These are phyloP conservation scores for Myxozyma geophila DNA, from an alignment of 805 yeast genomes.

Conservation along the genomic window DNA sequence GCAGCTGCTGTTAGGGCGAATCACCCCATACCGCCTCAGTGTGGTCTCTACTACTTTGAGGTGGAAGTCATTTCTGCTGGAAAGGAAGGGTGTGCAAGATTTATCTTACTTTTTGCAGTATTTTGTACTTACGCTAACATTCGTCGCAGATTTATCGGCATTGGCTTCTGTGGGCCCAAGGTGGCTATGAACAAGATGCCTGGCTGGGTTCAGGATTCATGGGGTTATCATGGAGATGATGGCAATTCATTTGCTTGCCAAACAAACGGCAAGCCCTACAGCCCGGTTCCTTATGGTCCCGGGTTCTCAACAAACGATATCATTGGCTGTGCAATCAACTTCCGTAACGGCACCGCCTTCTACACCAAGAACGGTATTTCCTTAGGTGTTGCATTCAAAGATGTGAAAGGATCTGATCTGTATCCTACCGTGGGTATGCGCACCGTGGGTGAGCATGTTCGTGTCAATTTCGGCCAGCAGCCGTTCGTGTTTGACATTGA, in stretches of 20 bases:
- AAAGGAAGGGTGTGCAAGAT: slow-evolving; percentile 41
- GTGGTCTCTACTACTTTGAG: slow-evolving; percentile 60
- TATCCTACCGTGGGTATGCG: slow-evolving; percentile 57
- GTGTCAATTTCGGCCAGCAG: slow-evolving; percentile 55
- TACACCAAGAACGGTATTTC: slow-evolving; percentile 80
- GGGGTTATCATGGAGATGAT: slow-evolving; percentile 60
- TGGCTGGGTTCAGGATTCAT: slow-evolving; percentile 54
- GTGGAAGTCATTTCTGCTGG: slow-evolving; percentile 49
- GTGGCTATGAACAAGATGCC: slow-evolving; percentile 49
- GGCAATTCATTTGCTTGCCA: slow-evolving; percentile 52
- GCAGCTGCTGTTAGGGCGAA: slow-evolving; percentile 35
- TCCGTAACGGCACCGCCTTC: slow-evolving; percentile 63
- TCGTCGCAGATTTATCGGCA: slow-evolving; percentile 45
- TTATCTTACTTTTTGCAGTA: background rate
- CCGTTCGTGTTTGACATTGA: slow-evolving; percentile 67
- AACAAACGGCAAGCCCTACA: slow-evolving; percentile 46
- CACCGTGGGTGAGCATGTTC: slow-evolving; percentile 48
- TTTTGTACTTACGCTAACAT: slow-evolving; percentile 12
- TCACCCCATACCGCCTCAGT: slow-evolving; percentile 46
- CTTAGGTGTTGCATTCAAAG: slow-evolving; percentile 58
- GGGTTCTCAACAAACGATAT: slow-evolving; percentile 62
- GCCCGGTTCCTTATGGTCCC: slow-evolving; percentile 45
- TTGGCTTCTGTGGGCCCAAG: slow-evolving; percentile 53
- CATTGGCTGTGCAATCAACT: slow-evolving; percentile 85
- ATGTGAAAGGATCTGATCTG: slow-evolving; percentile 46